These are phyloP conservation scores for Solanum hybrid DNA, from an alignment of 305 asterid genomes.

Conservation along the genomic window DNA sequence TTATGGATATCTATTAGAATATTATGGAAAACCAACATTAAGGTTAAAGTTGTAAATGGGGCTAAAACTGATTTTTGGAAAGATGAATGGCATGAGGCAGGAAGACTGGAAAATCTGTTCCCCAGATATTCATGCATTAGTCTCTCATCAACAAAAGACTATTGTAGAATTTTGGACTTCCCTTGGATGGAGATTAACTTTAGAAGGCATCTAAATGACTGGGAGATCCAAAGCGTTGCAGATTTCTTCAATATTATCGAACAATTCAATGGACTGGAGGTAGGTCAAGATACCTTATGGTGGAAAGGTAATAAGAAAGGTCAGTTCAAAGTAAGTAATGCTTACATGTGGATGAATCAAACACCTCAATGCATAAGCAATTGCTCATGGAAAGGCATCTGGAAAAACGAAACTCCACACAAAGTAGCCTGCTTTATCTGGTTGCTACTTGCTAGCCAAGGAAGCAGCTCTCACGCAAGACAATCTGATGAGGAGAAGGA, in stretches of 20 bases:
- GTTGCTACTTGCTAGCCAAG: not conserved
- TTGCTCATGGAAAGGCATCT: not conserved
- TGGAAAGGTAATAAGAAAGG: not conserved
- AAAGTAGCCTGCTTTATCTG: not conserved
- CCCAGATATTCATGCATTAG: not conserved
- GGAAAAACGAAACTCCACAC: not conserved
- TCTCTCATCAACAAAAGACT: not conserved
- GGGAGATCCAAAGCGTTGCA: not conserved
- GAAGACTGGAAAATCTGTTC: not conserved
- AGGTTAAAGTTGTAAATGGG: not conserved
- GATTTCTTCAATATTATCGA: not conserved
- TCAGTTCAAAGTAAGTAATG: not conserved
- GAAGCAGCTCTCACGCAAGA: not conserved
- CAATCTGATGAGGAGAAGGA: not conserved
- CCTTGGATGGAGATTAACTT: not conserved
- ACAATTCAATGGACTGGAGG: not conserved
- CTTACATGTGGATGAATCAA: not conserved
- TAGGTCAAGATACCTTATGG: not conserved
- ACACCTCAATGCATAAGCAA: not conserved
- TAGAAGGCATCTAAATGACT: not conserved
- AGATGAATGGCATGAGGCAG: not conserved
- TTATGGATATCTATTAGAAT: not conserved
- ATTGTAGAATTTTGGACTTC: not conserved
- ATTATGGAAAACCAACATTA: not conserved
- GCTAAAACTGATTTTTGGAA: not conserved